A percentile compares a stretch with the other conserved stretches of the same genome.
Conservation (phyloP, 306 rosid genomes). For the Vicia villosa region DNA sequence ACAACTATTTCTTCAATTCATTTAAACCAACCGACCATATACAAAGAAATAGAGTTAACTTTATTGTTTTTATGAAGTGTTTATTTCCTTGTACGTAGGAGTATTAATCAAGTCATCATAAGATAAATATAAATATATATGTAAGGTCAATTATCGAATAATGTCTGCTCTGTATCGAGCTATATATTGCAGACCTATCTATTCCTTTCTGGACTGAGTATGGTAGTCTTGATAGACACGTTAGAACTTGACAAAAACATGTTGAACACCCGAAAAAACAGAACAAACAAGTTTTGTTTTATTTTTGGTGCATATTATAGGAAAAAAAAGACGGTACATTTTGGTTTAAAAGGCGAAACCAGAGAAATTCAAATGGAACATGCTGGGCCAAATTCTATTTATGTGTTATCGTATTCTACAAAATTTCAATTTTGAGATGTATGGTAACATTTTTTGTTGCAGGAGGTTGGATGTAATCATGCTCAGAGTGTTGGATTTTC, state of each 20-base stretch:
- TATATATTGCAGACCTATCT: not conserved
- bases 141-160: not conserved
- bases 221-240: not conserved
- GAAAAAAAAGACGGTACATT: not conserved
- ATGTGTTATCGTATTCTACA: slow-evolving; percentile 17
- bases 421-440: slow-evolving; percentile 13
- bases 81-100: not conserved
- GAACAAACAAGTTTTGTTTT: not conserved
- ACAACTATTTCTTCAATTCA: not conserved
- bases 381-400: not conserved
- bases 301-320: not conserved
- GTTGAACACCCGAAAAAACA: not conserved
- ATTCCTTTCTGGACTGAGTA: not conserved
- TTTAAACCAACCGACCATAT: not conserved
- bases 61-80: not conserved
- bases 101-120: no score
- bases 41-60: not conserved
- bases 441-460: slow-evolving; percentile 40
- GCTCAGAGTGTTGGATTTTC: slow-evolving; percentile 97
- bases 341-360: not conserved
- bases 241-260: not conserved
- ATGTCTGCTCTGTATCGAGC: slow-evolving; percentile 28
- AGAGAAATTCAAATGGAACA: no score
- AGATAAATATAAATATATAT: not conserved
- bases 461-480: slow-evolving; percentile 99